Percentiles rank a stretch among this genome's conserved stretches.
Evolutionary conservation across 805 yeast genomes (phyloP).

Genomic region (Candida ficus): DNA sequence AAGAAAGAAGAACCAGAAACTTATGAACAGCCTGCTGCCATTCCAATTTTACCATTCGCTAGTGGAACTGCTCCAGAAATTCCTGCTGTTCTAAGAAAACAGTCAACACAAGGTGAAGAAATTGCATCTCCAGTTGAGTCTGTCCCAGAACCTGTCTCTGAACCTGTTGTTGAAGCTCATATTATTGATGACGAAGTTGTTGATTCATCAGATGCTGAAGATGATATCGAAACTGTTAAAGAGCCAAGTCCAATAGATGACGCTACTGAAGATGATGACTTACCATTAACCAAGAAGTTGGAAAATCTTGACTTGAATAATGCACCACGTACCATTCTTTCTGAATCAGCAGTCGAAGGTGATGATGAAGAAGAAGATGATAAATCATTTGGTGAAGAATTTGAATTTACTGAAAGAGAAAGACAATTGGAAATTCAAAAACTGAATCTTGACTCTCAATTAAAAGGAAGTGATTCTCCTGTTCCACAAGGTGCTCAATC

Average conservation of each 20-base stretch:
- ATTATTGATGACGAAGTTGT: conserved; percentile 7
- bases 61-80: conserved; percentile 22
- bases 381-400: conserved; percentile 20
- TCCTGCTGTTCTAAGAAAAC: conserved; percentile 17
- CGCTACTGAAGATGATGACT: conserved; percentile 12
- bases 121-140: conserved; percentile 2
- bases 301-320: conserved; percentile 13
- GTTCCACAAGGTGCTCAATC: conserved; percentile 18
- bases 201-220: background rate
- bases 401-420: conserved; percentile 16
- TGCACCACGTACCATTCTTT: conserved; percentile 6
- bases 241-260: conserved; percentile 1
- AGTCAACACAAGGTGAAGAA: conserved; percentile 8
- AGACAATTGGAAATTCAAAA: conserved; percentile 17
- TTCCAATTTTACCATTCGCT: conserved; percentile 53
- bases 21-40: conserved; percentile 28
- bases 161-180: conserved; percentile 4
- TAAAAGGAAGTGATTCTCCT: background rate
- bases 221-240: background rate
- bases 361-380: conserved; percentile 27
- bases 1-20: conserved; percentile 15
- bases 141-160: no score
- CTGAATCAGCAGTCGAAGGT: conserved; percentile 27
- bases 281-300: conserved; percentile 14
- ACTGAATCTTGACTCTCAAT: background rate